Base-by-base conservation (phyloP, 2,329 filamentous ascomycete species). In the Scedosporium minutisporum region DNA sequence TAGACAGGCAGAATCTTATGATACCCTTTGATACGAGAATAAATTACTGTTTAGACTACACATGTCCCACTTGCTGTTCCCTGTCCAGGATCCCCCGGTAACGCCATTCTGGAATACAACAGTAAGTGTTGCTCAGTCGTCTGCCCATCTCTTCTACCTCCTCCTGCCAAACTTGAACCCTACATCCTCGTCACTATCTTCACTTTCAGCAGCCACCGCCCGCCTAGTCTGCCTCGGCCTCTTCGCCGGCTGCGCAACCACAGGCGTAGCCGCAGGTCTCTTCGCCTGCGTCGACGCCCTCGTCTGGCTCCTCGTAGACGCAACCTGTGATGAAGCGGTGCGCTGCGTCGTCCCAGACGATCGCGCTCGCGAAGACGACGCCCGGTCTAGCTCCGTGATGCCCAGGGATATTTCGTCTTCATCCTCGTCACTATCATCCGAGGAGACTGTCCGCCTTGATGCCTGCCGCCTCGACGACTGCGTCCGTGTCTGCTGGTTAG, bases 81-180 rank as follows among this genome's bases (percentile, higher is more conserved):
- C 6, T 38, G 33, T 10, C 33, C 33, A 38, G 33, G 33, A 38
- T 38, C 33, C 33, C 33, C 9, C 9, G 3, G 33, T 38, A 61
- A 53, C 23, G 44, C 29, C 41, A 33, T 62, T 38, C 33, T 12
- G 33, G 4, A 57, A 57, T 18, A 61, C 23, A 10, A 29, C 18
- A 61, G n/a, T n/a, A n/a, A 27, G 27, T n/a, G 12, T 48, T 46
- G 27, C 59, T 18, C 6, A 14, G 25, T 14, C 57, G 14, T 55
- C 46, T 18, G n/a, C 7, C 25, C 12, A 6, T 9, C 7, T 14
- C 23, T 18, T 23, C 41, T 9, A 51, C 12, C 38, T 48, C 59
- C 82, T 75, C 69, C 77, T 79, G 33, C 81, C 78, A 69, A 85
- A 86, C 62, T 77, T 76, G 68, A 86, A 86, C 66, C 79, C 79